Evolutionary conservation across 352 stramenopile genomes (phyloP).

Genomic region (Pythium oligandrum): DNA sequence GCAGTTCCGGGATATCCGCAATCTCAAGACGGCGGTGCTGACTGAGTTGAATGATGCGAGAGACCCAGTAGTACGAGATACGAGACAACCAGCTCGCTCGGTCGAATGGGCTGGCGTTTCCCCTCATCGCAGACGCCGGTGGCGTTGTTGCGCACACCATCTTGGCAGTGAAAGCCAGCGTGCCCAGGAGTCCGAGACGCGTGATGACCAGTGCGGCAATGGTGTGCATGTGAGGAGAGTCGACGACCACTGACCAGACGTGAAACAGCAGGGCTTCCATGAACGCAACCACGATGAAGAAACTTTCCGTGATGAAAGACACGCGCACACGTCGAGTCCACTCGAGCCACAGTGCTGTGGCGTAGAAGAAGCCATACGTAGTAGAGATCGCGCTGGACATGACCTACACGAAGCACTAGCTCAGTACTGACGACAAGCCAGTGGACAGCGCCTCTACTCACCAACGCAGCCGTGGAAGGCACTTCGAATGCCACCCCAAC

Average conservation of each 20-base stretch:
- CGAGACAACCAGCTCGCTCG: slow-evolving; percentile 45
- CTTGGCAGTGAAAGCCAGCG: too few relatives aligned
- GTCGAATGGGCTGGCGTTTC: slow-evolving; percentile 32
- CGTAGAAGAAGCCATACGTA: slow-evolving; percentile 34
- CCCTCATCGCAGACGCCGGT: neutral
- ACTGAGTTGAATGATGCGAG: slow-evolving; percentile 53
- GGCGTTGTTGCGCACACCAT: neutral
- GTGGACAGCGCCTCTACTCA: slow-evolving; percentile 6
- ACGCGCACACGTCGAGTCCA: slow-evolving; percentile 7
- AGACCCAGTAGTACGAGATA: slow-evolving; percentile 66
- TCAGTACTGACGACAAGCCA: too few relatives aligned
- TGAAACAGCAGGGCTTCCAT: too few relatives aligned
- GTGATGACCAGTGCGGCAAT: too few relatives aligned
- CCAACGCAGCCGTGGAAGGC: slow-evolving; percentile 31
- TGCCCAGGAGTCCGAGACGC: too few relatives aligned
- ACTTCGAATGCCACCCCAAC: slow-evolving; percentile 16
- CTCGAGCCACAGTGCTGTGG: slow-evolving; percentile 16
- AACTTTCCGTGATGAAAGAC: too few relatives aligned
- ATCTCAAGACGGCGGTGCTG: slow-evolving; percentile 51
- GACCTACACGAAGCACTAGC: slow-evolving; percentile 1
- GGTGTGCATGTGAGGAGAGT: too few relatives aligned
- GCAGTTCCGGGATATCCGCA: slow-evolving; percentile 51
- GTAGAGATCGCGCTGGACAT: slow-evolving; percentile 19
- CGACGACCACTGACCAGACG: too few relatives aligned
- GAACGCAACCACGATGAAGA: too few relatives aligned